Conservation (phyloP, 352 stramenopile species). For the Elongisporangium prolatum region DNA sequence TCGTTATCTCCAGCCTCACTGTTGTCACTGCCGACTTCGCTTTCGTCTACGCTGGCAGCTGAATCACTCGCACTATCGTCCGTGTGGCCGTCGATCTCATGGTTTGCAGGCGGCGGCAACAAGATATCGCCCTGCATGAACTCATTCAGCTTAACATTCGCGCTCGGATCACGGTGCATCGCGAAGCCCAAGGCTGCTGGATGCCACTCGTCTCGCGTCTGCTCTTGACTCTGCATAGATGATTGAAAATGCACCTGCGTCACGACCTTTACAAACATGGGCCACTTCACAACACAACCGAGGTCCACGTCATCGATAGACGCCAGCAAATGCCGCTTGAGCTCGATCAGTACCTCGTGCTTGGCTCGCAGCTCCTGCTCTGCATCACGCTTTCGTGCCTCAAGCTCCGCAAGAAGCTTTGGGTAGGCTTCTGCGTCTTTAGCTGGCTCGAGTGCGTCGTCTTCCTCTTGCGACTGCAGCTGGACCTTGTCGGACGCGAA, state of each 20-base stretch:
- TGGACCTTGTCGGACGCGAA: constrained; percentile 1
- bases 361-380: constrained; percentile 26
- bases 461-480: background rate
- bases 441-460: constrained; percentile 1
- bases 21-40: constrained; percentile 9
- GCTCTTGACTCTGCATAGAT: constrained; percentile 12
- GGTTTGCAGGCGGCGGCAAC: constrained; percentile 37
- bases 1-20: constrained; percentile 13
- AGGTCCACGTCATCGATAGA: constrained; percentile 59
- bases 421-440: constrained; percentile 3
- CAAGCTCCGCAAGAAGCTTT: constrained; percentile 14
- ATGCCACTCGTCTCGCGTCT: constrained; percentile 29
- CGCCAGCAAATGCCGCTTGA: constrained; percentile 47
- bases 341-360: constrained; percentile 22
- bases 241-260: constrained; percentile 42
- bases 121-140: constrained; percentile 45
- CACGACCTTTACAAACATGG: constrained; percentile 49
- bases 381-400: constrained; percentile 15
- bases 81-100: constrained; percentile 76
- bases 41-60: constrained; percentile 47
- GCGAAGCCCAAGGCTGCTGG: constrained; percentile 39
- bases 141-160: constrained; percentile 23
- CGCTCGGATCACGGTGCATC: constrained; percentile 36
- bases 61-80: constrained; percentile 74
- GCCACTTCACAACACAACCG: constrained; percentile 38